Evolutionary conservation across 306 rosid species (phyloP).

Genomic region (Rosa persica): DNA sequence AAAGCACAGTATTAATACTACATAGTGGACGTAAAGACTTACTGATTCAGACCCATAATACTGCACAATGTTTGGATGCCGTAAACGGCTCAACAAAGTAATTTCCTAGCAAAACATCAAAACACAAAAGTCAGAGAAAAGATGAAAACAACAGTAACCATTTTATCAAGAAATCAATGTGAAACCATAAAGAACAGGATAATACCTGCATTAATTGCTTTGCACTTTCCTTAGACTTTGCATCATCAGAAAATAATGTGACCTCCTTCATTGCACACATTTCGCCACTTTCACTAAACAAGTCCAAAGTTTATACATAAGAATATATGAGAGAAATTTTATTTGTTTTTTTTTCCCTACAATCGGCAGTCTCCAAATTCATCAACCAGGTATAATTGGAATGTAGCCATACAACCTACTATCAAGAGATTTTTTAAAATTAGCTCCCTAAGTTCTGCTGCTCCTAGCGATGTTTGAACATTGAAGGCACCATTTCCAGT

Average conservation of each 20-base stretch:
- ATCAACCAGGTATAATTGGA: background rate
- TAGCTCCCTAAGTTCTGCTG: slow-evolving; percentile 2
- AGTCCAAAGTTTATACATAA: slow-evolving; percentile 3
- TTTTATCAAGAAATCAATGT: background rate
- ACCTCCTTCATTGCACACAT: slow-evolving; percentile 99
- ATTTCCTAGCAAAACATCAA: slow-evolving; percentile 68
- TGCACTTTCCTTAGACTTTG: slow-evolving; percentile 93
- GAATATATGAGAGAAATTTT: background rate
- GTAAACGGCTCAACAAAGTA: slow-evolving; percentile 81
- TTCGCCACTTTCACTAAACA: slow-evolving; percentile 83
- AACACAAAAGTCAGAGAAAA: slow-evolving; percentile 28
- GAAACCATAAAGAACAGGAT: slow-evolving; percentile 11
- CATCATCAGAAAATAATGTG: slow-evolving; percentile 93
- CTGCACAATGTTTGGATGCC: slow-evolving; percentile 97
- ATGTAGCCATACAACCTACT: background rate
- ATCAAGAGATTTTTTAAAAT: background rate
- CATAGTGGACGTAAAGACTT: slow-evolving; percentile 35
- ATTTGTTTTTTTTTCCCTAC: background rate
- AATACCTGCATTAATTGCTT: slow-evolving; percentile 91
- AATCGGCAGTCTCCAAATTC: background rate
- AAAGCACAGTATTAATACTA: background rate
- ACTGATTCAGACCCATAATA: slow-evolving; percentile 90
- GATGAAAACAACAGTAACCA: slow-evolving; percentile 22
- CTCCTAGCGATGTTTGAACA: background rate
- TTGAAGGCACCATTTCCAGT: background rate